Conservation (phyloP, 768 basidiomycete species). For the Glaciozyma martinii region DNA sequence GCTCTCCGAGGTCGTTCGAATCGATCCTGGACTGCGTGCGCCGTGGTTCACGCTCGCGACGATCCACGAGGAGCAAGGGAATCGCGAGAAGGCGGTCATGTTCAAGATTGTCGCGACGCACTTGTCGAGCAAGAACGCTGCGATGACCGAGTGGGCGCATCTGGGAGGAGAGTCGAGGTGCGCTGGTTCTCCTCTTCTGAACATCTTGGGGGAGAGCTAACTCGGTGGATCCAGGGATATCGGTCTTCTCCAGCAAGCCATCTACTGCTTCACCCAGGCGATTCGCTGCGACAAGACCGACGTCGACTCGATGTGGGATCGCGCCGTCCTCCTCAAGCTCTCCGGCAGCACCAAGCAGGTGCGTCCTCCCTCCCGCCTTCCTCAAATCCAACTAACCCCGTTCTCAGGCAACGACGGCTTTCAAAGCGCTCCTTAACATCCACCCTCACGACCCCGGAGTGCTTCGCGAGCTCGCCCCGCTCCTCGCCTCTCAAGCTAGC, state of each 20-base stretch:
- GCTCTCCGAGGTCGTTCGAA: slow-evolving; percentile 86
- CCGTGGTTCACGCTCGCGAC: slow-evolving; percentile 85
- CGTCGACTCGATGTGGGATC: slow-evolving; percentile 79
- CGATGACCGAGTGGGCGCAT: slow-evolving; percentile 73
- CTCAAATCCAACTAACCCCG: neutral
- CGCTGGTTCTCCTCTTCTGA: slow-evolving; percentile 26
- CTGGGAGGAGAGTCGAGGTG: slow-evolving; percentile 68
- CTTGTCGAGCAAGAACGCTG: slow-evolving; percentile 53
- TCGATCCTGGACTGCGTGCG: slow-evolving; percentile 71
- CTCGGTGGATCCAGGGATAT: slow-evolving; percentile 46
- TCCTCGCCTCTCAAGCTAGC: slow-evolving; percentile 66
- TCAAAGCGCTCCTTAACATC: slow-evolving; percentile 61
- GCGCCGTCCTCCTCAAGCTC: slow-evolving; percentile 69
- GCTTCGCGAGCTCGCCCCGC: slow-evolving; percentile 64
- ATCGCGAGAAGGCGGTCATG: slow-evolving; percentile 64
- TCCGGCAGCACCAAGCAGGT: slow-evolving; percentile 63
- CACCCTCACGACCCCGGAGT: slow-evolving; percentile 72
- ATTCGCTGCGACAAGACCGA: slow-evolving; percentile 69
- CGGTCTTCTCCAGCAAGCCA: slow-evolving; percentile 70
- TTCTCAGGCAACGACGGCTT: slow-evolving; percentile 53
- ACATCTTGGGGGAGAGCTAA: neutral
- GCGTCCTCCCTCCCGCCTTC: neutral
- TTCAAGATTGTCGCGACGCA: slow-evolving; percentile 85
- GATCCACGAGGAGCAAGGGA: slow-evolving; percentile 64
- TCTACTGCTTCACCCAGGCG: slow-evolving; percentile 85